phyloP scores from a whole-genome alignment of 371 early-diverging fungal genomes.

The Mucor velutinosus region DNA sequence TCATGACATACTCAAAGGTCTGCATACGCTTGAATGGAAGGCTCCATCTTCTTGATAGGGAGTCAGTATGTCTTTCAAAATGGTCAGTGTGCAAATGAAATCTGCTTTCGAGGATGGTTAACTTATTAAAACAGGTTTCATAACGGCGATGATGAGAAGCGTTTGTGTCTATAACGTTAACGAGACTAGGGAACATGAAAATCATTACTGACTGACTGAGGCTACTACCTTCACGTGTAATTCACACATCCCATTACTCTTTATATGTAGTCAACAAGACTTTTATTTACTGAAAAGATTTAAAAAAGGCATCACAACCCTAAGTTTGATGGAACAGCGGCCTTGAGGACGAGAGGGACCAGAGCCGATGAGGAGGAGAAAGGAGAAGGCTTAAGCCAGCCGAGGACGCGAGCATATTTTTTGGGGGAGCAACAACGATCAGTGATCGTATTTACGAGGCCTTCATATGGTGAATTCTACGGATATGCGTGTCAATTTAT shows the following conservation, averaged over 20 bases:
- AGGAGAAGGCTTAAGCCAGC: background rate
- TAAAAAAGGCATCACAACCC: background rate
- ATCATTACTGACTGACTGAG: no score
- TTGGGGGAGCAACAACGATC: background rate
- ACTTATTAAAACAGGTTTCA: no score
- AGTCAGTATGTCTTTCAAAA: no score
- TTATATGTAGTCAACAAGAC: background rate
- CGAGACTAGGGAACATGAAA: no score
- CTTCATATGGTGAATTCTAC: background rate
- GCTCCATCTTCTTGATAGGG: no score
- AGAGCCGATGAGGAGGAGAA: no score
- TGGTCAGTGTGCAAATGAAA: no score
- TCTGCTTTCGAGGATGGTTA: no score
- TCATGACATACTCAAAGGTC: no score
- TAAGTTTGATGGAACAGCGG: background rate
- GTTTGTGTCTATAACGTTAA: no score
- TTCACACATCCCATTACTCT: background rate
- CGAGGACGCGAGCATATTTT: background rate
- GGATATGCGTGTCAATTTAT: background rate
- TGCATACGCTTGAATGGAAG: no score
- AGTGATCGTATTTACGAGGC: background rate
- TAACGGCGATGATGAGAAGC: no score
- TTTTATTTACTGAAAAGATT: background rate
- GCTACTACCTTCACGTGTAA: background rate
- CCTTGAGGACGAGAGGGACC: background rate